Conservation (phyloP, 2,329 filamentous ascomycete genomes). For the Exophiala sp. region DNA sequence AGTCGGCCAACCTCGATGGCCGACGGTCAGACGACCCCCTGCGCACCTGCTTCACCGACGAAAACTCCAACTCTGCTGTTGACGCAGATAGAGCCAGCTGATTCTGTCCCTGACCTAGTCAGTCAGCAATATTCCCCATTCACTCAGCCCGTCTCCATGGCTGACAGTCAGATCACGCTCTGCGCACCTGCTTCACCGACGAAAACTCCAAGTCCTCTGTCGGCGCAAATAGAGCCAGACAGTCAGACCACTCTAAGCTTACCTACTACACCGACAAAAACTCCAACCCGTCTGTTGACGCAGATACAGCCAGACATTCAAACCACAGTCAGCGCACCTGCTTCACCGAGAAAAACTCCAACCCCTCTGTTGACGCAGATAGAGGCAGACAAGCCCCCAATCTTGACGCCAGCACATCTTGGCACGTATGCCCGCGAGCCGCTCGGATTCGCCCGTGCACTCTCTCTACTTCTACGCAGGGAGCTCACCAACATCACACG, state of each 20-base stretch:
- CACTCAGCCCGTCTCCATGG: not conserved
- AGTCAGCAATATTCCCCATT: too few relatives aligned
- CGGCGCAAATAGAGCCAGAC: not conserved
- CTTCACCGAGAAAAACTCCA: not conserved
- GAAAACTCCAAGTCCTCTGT: not conserved
- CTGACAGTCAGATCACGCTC: not conserved
- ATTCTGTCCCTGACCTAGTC: too few relatives aligned
- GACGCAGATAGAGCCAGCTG: not conserved
- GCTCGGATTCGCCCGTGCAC: not conserved
- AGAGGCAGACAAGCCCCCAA: not conserved
- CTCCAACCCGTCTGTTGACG: not conserved
- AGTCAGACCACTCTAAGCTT: too few relatives aligned
- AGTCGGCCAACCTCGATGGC: not conserved
- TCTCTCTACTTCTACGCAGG: constrained; percentile 62
- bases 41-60: not conserved
- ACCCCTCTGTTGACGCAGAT: not conserved
- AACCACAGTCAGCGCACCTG: not conserved
- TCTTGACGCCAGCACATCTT: not conserved
- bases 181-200: not conserved
- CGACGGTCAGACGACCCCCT: not conserved
- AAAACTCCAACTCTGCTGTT: not conserved
- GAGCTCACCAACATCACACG: constrained; percentile 66
- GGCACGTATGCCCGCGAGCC: not conserved
- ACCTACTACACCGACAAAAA: too few relatives aligned
- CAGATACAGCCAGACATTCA: not conserved